Evolutionary conservation across 441 rosid species (phyloP).

Genomic region (Populus hybrid): DNA sequence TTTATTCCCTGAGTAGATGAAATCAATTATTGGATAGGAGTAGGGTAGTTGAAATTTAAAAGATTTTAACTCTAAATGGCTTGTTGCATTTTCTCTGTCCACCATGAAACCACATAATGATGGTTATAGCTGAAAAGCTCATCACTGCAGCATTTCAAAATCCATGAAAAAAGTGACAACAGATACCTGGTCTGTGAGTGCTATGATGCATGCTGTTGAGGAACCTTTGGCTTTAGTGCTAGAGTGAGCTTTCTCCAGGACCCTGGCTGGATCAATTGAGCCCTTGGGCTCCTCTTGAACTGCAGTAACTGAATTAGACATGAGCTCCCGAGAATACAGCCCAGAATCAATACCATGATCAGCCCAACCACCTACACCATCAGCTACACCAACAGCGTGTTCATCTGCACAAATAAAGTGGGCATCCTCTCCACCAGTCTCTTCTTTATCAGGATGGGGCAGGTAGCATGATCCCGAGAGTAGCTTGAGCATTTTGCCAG

Average conservation of each 20-base stretch:
- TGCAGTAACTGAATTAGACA: conserved; percentile 78
- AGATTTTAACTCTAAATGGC: not conserved
- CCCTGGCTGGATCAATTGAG: conserved; percentile 71
- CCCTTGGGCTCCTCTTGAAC: conserved; percentile 82
- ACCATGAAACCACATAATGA: not conserved
- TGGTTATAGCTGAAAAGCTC: not conserved
- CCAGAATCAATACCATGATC: conserved; percentile 84
- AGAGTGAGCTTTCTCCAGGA: conserved; percentile 77
- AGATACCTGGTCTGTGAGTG: conserved; percentile 61
- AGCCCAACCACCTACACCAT: conserved; percentile 98
- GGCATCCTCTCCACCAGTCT: conserved; percentile 89
- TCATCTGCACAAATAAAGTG: conserved; percentile 79
- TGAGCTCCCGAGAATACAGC: conserved; percentile 70
- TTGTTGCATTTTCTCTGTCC: not conserved
- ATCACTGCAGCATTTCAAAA: not conserved
- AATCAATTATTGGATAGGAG: not conserved
- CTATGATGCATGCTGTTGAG: conserved; percentile 86
- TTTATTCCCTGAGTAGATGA: not conserved
- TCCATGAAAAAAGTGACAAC: not conserved
- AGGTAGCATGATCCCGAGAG: conserved; percentile 79
- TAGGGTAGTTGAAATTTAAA: not conserved
- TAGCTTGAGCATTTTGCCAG: conserved; percentile 51
- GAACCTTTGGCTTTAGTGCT: conserved; percentile 81
- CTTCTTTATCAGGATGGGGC: conserved; percentile 96
- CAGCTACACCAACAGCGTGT: conserved; percentile 87